Evolutionary conservation across 2,329 filamentous ascomycete genomes (phyloP).

Genomic region (Cordyceps militaris): DNA sequence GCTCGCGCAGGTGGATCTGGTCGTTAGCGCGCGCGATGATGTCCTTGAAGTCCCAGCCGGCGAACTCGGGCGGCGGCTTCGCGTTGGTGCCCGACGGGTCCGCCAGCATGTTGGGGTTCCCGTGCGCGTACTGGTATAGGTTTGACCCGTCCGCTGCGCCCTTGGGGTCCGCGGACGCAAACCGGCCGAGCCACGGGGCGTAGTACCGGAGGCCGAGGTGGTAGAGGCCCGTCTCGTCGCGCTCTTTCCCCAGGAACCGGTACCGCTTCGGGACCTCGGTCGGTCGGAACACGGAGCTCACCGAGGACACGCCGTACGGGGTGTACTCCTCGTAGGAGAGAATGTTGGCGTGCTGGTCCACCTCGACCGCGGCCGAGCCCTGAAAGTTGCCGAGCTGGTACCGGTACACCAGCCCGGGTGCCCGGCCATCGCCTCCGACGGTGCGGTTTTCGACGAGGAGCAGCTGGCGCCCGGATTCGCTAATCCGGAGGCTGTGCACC

Average conservation of each 20-base stretch:
- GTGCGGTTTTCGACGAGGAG: slow-evolving; percentile 11
- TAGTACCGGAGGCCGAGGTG: slow-evolving; percentile 22
- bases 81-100: slow-evolving; percentile 9
- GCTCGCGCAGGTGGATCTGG: background rate
- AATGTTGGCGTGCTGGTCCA: slow-evolving; percentile 20
- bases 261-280: slow-evolving; percentile 20
- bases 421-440: slow-evolving; percentile 13
- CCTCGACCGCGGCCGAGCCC: slow-evolving; percentile 17
- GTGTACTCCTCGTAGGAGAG: slow-evolving; percentile 26
- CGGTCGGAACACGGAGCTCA: background rate
- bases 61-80: background rate
- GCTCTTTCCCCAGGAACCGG: slow-evolving; percentile 19
- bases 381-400: slow-evolving; percentile 13
- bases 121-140: slow-evolving; percentile 15
- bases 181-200: slow-evolving; percentile 21
- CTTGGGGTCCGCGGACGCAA: slow-evolving; percentile 20
- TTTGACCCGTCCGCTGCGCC: slow-evolving; percentile 17
- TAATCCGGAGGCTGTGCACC: slow-evolving; percentile 8
- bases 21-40: background rate
- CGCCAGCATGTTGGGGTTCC: slow-evolving; percentile 12
- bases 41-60: background rate
- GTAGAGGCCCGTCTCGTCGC: slow-evolving; percentile 22
- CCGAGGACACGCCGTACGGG: slow-evolving; percentile 22
- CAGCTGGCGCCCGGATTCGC: slow-evolving; percentile 9
- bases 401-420: slow-evolving; percentile 11